Percentiles rank a stretch among this genome's conserved stretches.
Evolutionary conservation across 2,329 filamentous ascomycete genomes (phyloP).

Genomic region (Scedosporium aurantiacum): DNA sequence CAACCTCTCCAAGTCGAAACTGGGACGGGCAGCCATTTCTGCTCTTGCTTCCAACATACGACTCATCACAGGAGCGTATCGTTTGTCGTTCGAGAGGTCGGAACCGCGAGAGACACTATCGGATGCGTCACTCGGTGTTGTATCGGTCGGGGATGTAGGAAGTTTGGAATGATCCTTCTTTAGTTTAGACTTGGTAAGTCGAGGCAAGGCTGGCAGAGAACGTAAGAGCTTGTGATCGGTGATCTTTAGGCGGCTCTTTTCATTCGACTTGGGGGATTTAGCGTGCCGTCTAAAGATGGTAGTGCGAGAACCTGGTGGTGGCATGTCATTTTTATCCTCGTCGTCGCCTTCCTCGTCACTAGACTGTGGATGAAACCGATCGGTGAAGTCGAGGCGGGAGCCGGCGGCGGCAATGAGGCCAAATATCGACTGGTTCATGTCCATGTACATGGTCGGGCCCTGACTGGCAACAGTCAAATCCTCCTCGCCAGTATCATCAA

Average conservation of each 20-base stretch:
- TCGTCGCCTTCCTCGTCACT: slow-evolving; percentile 71
- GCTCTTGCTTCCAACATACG: slow-evolving; percentile 64
- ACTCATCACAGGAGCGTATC: slow-evolving; percentile 62
- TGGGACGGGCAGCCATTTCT: slow-evolving; percentile 48
- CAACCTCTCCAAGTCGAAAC: slow-evolving; percentile 40
- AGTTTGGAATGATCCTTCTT: slow-evolving; percentile 14
- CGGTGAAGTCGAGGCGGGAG: slow-evolving; percentile 69
- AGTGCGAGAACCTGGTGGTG: background rate
- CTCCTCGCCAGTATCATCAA: slow-evolving; percentile 37
- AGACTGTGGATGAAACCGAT: slow-evolving; percentile 66
- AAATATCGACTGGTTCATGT: slow-evolving; percentile 92
- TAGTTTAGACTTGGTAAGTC: slow-evolving; percentile 28
- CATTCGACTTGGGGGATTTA: background rate
- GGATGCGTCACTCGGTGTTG: slow-evolving; percentile 3
- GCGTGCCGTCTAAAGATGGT: slow-evolving; percentile 3
- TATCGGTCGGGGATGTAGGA: slow-evolving; percentile 12
- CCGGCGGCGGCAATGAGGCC: slow-evolving; percentile 84
- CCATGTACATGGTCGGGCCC: slow-evolving; percentile 43
- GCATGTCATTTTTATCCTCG: slow-evolving; percentile 6
- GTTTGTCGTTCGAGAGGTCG: slow-evolving; percentile 23
- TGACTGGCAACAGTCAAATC: slow-evolving; percentile 32
- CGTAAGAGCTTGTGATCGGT: slow-evolving; percentile 56
- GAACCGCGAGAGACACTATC: slow-evolving; percentile 8
- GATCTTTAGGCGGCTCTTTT: slow-evolving; percentile 33
- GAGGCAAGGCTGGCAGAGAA: slow-evolving; percentile 51